Evolutionary conservation across 768 basidiomycete genomes (phyloP).

Genomic region (Kwoniella newhampshirensis): DNA sequence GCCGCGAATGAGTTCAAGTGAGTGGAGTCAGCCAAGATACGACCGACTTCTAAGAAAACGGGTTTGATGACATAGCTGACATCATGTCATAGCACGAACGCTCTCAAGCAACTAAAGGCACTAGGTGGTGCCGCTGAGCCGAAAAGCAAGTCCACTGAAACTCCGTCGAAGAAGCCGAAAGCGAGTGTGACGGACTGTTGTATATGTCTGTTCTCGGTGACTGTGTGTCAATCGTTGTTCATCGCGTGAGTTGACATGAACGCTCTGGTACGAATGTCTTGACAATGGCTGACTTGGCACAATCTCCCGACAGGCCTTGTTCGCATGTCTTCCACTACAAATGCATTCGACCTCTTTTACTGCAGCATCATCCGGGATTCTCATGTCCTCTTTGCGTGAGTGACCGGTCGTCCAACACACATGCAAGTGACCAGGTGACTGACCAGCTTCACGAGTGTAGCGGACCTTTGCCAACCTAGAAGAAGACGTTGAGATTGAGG

Average conservation of each 20-base stretch:
- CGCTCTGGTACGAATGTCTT: too few relatives aligned
- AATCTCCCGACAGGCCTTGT: too few relatives aligned
- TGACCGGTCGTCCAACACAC: background rate
- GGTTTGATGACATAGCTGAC: background rate
- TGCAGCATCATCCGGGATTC: slow-evolving; percentile 87
- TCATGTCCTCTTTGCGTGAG: slow-evolving; percentile 81
- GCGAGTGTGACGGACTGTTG: slow-evolving; percentile 70
- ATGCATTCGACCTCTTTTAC: slow-evolving; percentile 87
- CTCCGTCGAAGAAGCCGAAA: slow-evolving; percentile 43
- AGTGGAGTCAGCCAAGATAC: slow-evolving; percentile 31
- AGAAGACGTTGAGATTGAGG: slow-evolving; percentile 83
- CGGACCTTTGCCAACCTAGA: slow-evolving; percentile 92
- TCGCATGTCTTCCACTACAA: slow-evolving; percentile 81
- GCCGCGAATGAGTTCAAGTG: slow-evolving; percentile 89
- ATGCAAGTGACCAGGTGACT: background rate
- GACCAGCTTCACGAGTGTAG: slow-evolving; percentile 13
- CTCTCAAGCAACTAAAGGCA: slow-evolving; percentile 70
- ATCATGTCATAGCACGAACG: slow-evolving; percentile 55
- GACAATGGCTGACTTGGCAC: background rate
- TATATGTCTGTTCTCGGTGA: slow-evolving; percentile 87
- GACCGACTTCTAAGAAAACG: background rate
- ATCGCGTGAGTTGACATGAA: slow-evolving; percentile 62
- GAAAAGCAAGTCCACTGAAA: slow-evolving; percentile 21
- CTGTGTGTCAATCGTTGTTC: slow-evolving; percentile 92
- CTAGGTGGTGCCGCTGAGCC: slow-evolving; percentile 49